Base-by-base conservation (phyloP, 1,139 yeast genomes). In the Geotrichum cucujoidarum region DNA sequence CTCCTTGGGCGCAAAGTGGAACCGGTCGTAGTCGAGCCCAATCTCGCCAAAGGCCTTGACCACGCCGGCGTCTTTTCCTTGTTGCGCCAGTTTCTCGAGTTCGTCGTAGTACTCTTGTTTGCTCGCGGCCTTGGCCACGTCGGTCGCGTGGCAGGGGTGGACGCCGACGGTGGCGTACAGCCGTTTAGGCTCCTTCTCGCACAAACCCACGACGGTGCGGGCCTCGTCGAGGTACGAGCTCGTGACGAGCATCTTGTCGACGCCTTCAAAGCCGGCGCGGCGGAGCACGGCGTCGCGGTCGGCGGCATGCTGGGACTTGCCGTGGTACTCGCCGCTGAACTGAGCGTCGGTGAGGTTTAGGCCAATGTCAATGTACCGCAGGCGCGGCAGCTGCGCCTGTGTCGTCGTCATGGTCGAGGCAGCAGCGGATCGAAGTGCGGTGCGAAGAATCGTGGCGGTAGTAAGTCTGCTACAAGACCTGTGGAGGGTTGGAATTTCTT, bases 11-110 rank as follows among this genome's bases (percentile, higher is more conserved):
- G 96, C 78, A 60, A 79, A 85, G 60, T 85, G 82, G 47, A 94
- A 70, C 51, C 99, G 70, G 64, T 92, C 98, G 63, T 90, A 92
- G 63, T 92, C 99, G 45, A 92, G 73, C 0, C 98, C 97, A 48
- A 89, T 81, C 65, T 90, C 97, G 13, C 97, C 97, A 67, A 88
- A 81, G 2, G 95, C 90, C 57, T 74, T 75, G n/a, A 82, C 77
- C 3, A 54, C 43, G 4, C 67, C 53, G 13, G 34, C 37, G 6
- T 65, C 53, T 32, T 70, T 64, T 5, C 92, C 90, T 1, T 66
- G 60, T 3, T 60, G 50, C 1, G 82, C 78, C 18, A 87, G 58
- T 1, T 66, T 55, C 55, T 73, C 74, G 47, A 92, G 67, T 40
- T 73, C 67, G 0, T 60, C 54, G 30, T 82, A 61, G 57, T 81